Percentiles rank a stretch among this genome's conserved stretches.
These are phyloP conservation scores for Fusarium setosum DNA, from an alignment of 2,329 filamentous ascomycete species.

Conservation along the genomic window DNA sequence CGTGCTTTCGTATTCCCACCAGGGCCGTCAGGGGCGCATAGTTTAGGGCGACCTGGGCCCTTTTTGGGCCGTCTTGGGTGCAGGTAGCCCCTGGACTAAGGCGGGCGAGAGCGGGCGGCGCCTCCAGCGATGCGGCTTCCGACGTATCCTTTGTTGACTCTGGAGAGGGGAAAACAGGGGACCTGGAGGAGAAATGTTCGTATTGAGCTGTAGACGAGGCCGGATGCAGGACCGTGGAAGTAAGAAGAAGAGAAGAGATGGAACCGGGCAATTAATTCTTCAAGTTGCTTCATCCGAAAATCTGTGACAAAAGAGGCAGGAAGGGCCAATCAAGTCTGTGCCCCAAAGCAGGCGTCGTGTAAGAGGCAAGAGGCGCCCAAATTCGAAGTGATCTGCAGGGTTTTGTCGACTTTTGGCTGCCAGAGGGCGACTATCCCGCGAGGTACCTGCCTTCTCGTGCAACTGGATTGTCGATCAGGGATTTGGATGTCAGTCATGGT, in stretches of 20 bases:
- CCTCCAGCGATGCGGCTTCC: conserved; percentile 8
- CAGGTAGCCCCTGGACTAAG: conserved; percentile 33
- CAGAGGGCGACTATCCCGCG: conserved; percentile 8
- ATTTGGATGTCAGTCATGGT: conserved; percentile 8
- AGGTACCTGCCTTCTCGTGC: conserved; percentile 30
- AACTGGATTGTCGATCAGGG: conserved; percentile 28
- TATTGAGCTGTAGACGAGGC: background rate
- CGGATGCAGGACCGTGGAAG: background rate
- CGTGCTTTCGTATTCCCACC: conserved; percentile 42
- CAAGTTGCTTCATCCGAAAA: background rate
- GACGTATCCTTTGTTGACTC: conserved; percentile 3
- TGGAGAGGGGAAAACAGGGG: conserved; percentile 1
- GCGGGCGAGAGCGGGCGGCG: conserved; percentile 20
- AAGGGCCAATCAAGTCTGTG: conserved; percentile 14
- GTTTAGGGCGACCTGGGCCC: conserved; percentile 18
- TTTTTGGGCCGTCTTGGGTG: conserved; percentile 16
- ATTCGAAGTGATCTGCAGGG: conserved; percentile 34
- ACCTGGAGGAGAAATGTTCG: background rate
- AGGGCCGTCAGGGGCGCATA: conserved; percentile 35
- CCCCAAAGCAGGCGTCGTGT: conserved; percentile 17
- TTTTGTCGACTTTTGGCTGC: conserved; percentile 27
- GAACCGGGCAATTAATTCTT: background rate
- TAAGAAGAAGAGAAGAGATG: background rate
- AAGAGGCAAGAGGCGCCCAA: conserved; percentile 32
- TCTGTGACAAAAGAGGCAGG: background rate